phyloP scores from a whole-genome alignment of 352 stramenopile species.

The Pythium chondricola region DNA sequence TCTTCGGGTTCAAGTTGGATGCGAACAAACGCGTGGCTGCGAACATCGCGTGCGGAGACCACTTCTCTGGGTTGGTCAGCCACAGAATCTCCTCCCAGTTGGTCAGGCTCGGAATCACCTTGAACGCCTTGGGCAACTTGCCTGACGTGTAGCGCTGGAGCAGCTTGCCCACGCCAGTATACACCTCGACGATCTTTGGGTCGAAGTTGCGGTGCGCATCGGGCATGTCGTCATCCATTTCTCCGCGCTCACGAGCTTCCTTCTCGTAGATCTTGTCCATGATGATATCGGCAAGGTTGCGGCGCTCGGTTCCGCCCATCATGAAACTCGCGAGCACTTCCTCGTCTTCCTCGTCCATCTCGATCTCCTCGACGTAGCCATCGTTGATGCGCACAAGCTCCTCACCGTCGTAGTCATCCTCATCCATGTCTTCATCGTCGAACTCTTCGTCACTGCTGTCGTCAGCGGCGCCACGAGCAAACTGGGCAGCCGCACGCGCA shows the following conservation, averaged over 20 bases:
- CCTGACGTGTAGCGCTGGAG: conserved; percentile 95
- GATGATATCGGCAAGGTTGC: conserved; percentile 98
- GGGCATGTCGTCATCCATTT: conserved; percentile 64
- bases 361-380: conserved; percentile 87
- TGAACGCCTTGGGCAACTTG: conserved; percentile 99
- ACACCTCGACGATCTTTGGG: conserved; percentile 97
- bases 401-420: conserved; percentile 84
- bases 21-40: conserved; percentile 97
- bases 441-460: conserved; percentile 61
- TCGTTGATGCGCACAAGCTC: conserved; percentile 88
- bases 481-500: conserved; percentile 10
- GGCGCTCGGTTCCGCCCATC: conserved; percentile 72
- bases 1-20: conserved; percentile 99
- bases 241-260: conserved; percentile 77
- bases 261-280: conserved; percentile 99
- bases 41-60: conserved; percentile 98
- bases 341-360: conserved; percentile 85
- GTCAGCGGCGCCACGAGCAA: conserved; percentile 20
- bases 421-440: conserved; percentile 86
- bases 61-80: conserved; percentile 96
- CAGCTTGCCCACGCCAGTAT: conserved; percentile 97
- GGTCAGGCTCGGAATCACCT: conserved; percentile 97
- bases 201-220: conserved; percentile 69
- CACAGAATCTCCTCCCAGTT: conserved; percentile 99
- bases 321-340: conserved; percentile 85